A percentile compares a stretch with the other conserved stretches of the same genome.
Conservation (phyloP, 1,284 basidiomycete species). For the Ceratobasidium sp. region DNA sequence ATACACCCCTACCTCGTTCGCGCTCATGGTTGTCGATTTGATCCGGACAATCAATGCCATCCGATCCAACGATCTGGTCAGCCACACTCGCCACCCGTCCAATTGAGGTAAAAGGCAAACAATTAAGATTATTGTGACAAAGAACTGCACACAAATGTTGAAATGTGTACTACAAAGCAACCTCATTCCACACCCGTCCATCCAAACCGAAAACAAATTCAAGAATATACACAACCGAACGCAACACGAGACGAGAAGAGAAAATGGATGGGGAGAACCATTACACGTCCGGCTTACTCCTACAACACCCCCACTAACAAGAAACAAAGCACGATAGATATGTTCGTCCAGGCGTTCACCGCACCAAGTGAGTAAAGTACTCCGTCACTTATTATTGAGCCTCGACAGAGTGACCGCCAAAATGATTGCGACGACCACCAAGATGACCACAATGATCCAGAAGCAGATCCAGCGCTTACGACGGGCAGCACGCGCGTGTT, state of each 20-base stretch:
- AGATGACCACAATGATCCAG: conserved; percentile 52
- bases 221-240: conserved; percentile 22
- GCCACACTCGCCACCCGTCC: not conserved
- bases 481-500: conserved; percentile 79
- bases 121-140: conserved; percentile 3
- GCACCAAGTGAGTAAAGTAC: not conserved
- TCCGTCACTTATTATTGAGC: conserved; percentile 10
- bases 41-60: too few species aligned
- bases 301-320: not conserved
- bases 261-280: conserved; percentile 1
- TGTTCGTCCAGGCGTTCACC: not conserved
- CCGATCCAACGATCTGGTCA: too few species aligned
- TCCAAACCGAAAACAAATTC: conserved; percentile 10
- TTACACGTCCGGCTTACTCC: conserved; percentile 6
- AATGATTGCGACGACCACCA: conserved; percentile 35
- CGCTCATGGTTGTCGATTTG: not conserved
- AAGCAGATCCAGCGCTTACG: conserved; percentile 87
- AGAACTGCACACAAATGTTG: not conserved
- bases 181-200: not conserved
- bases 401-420: conserved; percentile 27
- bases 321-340: not conserved
- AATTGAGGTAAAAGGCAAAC: not conserved
- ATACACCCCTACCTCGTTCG: not conserved
- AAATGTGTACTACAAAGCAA: conserved; percentile 1
- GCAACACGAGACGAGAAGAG: not conserved